Evolutionary conservation across 768 basidiomycete genomes (phyloP).

Genomic region (Mycena filopes): DNA sequence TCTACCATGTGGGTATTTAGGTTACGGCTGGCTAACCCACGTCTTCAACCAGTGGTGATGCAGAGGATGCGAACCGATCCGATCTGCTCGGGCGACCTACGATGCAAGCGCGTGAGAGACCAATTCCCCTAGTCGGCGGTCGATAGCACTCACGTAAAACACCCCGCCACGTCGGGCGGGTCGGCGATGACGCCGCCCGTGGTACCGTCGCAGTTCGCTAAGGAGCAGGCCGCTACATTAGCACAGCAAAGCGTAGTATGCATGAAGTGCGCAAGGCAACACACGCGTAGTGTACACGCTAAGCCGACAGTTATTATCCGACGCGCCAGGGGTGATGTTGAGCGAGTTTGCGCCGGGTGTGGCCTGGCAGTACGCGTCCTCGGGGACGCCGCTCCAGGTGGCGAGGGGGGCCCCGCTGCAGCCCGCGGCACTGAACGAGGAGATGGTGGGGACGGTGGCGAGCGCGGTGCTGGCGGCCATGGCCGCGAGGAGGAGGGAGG

Average conservation of each 20-base stretch:
- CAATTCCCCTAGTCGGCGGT: too few species aligned
- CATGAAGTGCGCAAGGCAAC: too few species aligned
- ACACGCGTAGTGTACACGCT: slow-evolving; percentile 7
- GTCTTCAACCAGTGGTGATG: too few species aligned
- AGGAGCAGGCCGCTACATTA: background rate
- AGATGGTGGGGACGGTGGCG: background rate
- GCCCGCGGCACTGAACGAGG: slow-evolving; percentile 3
- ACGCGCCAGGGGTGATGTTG: background rate
- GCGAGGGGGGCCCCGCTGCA: slow-evolving; percentile 5
- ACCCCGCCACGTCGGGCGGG: background rate
- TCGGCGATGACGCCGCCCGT: background rate
- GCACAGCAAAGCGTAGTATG: too few species aligned
- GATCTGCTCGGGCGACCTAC: too few species aligned
- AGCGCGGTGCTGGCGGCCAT: background rate
- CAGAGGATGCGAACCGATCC: too few species aligned
- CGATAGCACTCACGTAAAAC: slow-evolving; percentile 13
- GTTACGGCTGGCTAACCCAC: too few species aligned
- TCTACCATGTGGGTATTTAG: too few species aligned
- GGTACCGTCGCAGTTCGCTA: slow-evolving; percentile 12
- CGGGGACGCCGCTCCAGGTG: slow-evolving; percentile 15
- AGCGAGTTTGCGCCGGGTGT: slow-evolving; percentile 14
- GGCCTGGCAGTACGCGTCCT: slow-evolving; percentile 11
- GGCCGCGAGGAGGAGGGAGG: background rate
- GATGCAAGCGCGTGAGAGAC: too few species aligned
- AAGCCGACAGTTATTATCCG: background rate